Base-by-base conservation (phyloP, 1,284 basidiomycete species). In the Ceratorhiza oryzae-sativae region DNA sequence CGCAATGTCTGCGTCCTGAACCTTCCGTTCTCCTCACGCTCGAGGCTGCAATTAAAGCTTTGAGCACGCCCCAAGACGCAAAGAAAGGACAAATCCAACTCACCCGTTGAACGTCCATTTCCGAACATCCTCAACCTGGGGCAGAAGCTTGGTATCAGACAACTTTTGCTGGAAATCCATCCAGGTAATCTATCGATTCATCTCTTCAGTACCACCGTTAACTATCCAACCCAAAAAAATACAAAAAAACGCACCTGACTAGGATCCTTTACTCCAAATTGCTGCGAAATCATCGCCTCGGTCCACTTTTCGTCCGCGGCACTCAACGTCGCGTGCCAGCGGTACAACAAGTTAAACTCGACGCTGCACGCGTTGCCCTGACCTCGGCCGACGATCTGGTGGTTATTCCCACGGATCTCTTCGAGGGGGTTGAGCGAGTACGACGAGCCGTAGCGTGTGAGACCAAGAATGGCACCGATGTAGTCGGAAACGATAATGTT, bases 1-100 rank as follows among this genome's bases (percentile, higher is more conserved):
- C 0, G 91, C 90, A 13, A 95, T 82, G 70, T 90, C 88, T 12
- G 81, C 83, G 75, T 94, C 90, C n/a, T 82, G 79, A 92, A 94
- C n/a, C 75, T 74, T 51, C 77, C 77, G 6, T 6, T 39, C 36
- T 39, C 13, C n/a, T n/a, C n/a, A n/a, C n/a, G n/a, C n/a, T n/a
- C n/a, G n/a, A n/a, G n/a, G 36, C 36, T 39, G 36, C 8, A 39
- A 13, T 6, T 39, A 13, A 6, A 13, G 36, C 8, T 6, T 6
- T 39, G 13, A 39, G 36, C 36, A 39, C 36, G 13, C 36, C 6
- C 6, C 36, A 39, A 13, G 13, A 39, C 36, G n/a, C n/a, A n/a
- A 39, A 39, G 13, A 39, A 13, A 6, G 13, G 8, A 39, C 13
- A 39, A 39, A 39, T 6, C 13, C 36, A 13, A 39, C 36, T 6